Base-by-base conservation (phyloP, 306 rosid genomes). In the Gastrolobium bilobum region DNA sequence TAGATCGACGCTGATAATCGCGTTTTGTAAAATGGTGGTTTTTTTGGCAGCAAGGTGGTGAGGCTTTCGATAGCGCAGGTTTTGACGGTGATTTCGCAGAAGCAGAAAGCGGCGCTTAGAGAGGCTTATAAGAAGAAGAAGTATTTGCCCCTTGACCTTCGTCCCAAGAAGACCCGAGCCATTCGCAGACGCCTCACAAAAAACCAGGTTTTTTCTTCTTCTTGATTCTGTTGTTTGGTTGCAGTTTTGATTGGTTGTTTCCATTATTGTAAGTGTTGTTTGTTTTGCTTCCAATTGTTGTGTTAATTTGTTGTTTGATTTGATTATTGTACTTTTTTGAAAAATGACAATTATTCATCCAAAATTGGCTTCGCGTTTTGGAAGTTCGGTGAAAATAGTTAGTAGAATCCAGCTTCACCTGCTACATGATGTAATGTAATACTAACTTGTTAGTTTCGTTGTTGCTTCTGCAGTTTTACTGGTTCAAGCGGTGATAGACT, bases 111-210 rank as follows among this genome's bases (percentile, higher is more conserved):
- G 2, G 97, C 96, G 0, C 90, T 94, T 1, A 86, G 97, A 73
- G 97, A 94, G 39, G 98, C 68, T 38, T 94, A 92, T 83, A 94
- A 89, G 90, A 89, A 86, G 1, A 91, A 91, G 86, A 92, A 89
- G 86, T 84, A 82, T 47, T 71, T 94, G 85, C 98, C 98, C 5
- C 97, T 94, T 64, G 98, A 94, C 81, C 95, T 94, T 3, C 98
- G 97, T 62, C 94, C 98, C 67, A 94, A 94, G 88, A 94, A 94
- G 82, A 94, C 97, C 71, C 83, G 97, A 39, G 98, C 98, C 62
- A 94, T 94, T 73, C 94, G 98, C 47, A 87, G 96, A 71, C 93
- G 93, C 79, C 98, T 94, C 42, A 92, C 98, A 71, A 94, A 94
- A 83, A 88, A 94, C 87, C 98, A 92, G 93, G 98, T 94, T 75